These are phyloP conservation scores for Cadophora malorum DNA, from an alignment of 2,329 filamentous ascomycete genomes.

Conservation along the genomic window DNA sequence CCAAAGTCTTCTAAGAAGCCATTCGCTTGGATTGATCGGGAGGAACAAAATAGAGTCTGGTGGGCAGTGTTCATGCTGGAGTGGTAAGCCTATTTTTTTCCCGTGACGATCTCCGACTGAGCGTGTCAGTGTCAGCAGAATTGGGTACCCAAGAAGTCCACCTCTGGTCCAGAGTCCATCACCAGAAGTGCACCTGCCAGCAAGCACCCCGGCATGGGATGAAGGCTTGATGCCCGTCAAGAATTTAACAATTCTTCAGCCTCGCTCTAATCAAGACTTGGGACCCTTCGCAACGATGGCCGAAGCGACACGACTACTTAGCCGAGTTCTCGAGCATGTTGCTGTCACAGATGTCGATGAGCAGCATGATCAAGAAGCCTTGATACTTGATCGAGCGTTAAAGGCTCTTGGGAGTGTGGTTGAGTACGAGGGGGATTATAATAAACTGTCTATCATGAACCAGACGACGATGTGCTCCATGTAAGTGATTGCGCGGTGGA, in stretches of 20 bases:
- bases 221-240: slow-evolving; percentile 32
- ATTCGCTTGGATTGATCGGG: slow-evolving; percentile 52
- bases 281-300: slow-evolving; percentile 57
- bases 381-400: slow-evolving; percentile 28
- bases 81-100: slow-evolving; percentile 41
- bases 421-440: slow-evolving; percentile 24
- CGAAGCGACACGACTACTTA: slow-evolving; percentile 45
- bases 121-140: slow-evolving; percentile 24
- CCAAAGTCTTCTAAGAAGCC: slow-evolving; percentile 28
- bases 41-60: slow-evolving; percentile 53
- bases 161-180: slow-evolving; percentile 25
- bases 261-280: slow-evolving; percentile 34
- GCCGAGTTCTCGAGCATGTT: slow-evolving; percentile 41
- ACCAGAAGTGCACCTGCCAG: slow-evolving; percentile 26
- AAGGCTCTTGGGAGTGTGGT: slow-evolving; percentile 25
- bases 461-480: slow-evolving; percentile 29
- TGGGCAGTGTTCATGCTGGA: slow-evolving; percentile 55
- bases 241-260: slow-evolving; percentile 14
- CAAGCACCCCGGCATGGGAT: slow-evolving; percentile 48
- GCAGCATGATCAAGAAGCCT: slow-evolving; percentile 29
- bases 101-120: slow-evolving; percentile 12
- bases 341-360: not conserved
- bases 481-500: slow-evolving; percentile 13
- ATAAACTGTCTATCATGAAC: slow-evolving; percentile 30
- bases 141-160: slow-evolving; percentile 27